A percentile compares a stretch with the other conserved stretches of the same genome.
Evolutionary conservation across 495 filamentous ascomycete species (phyloP).

Genomic region (Penicillium salamii): DNA sequence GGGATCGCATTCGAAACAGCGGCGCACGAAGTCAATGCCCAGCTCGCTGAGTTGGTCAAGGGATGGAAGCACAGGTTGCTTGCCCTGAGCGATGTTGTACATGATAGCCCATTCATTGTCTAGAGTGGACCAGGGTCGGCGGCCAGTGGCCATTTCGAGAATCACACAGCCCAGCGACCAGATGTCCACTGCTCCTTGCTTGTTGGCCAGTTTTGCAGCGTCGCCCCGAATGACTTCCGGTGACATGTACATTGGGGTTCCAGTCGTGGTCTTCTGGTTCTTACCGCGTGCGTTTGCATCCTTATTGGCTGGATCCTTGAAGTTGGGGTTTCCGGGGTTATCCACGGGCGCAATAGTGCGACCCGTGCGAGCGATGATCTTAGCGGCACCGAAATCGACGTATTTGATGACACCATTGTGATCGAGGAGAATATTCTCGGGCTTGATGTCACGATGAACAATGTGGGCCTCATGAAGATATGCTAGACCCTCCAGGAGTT

Average conservation of each 20-base stretch:
- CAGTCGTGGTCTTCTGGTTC: constrained; percentile 88
- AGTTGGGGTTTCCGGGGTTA: constrained; percentile 43
- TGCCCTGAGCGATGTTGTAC: constrained; percentile 99
- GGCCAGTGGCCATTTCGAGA: constrained; percentile 94
- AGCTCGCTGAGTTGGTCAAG: constrained; percentile 77
- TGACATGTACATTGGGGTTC: constrained; percentile 99
- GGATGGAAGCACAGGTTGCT: constrained; percentile 78
- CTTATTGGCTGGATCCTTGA: constrained; percentile 11
- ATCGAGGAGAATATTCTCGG: constrained; percentile 96
- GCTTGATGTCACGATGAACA: constrained; percentile 96
- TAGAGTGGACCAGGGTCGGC: constrained; percentile 92
- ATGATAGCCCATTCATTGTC: constrained; percentile 99
- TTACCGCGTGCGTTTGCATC: constrained; percentile 41
- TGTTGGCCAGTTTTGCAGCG: constrained; percentile 43
- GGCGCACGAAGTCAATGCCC: constrained; percentile 84
- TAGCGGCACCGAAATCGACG: constrained; percentile 97
- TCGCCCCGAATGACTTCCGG: constrained; percentile 95
- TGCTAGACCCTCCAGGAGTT: constrained; percentile 91
- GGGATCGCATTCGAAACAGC: constrained; percentile 87
- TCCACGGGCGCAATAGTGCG: constrained; percentile 71
- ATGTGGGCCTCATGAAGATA: constrained; percentile 90
- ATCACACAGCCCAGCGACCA: constrained; percentile 98
- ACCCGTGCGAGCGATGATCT: constrained; percentile 92
- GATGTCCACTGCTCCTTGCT: constrained; percentile 91
- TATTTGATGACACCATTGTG: constrained; percentile 99